These are phyloP conservation scores for Bimuria novae-zelandiae DNA, from an alignment of 2,329 filamentous ascomycete genomes.

Conservation along the genomic window DNA sequence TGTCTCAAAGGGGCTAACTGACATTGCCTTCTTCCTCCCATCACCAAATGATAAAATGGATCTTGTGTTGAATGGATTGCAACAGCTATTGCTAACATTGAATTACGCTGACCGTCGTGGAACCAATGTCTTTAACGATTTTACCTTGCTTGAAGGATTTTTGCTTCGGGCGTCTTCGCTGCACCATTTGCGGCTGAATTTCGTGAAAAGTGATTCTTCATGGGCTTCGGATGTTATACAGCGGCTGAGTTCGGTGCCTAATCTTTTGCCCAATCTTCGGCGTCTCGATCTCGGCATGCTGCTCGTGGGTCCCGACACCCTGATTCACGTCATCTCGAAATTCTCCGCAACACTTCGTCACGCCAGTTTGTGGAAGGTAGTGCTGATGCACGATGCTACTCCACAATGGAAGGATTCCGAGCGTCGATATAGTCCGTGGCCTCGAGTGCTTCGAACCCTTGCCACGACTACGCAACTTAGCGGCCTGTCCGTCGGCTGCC, in stretches of 20 bases:
- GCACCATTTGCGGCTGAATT: constrained; percentile 60
- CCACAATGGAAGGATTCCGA: constrained; percentile 13
- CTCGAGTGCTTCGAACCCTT: constrained; percentile 21
- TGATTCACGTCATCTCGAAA: constrained; percentile 37
- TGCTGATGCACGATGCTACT: constrained; percentile 15
- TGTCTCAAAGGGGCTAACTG: constrained; percentile 42
- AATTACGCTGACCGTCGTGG: constrained; percentile 4
- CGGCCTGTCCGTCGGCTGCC: constrained; percentile 7
- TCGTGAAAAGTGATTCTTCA: constrained; percentile 29
- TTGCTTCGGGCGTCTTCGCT: constrained; percentile 51
- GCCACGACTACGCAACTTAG: not conserved
- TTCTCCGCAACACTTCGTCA: constrained; percentile 51
- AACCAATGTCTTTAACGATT: not conserved
- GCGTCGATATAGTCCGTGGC: constrained; percentile 23
- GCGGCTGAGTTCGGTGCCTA: constrained; percentile 37
- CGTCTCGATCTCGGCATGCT: constrained; percentile 32
- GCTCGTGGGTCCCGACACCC: constrained; percentile 4
- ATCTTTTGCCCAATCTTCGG: constrained; percentile 14
- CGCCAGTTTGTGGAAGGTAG: constrained; percentile 55
- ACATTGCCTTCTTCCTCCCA: constrained; percentile 52
- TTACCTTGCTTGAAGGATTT: constrained; percentile 38
- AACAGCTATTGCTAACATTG: constrained; percentile 52
- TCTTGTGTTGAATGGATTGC: constrained; percentile 53
- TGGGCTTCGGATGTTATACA: constrained; percentile 40
- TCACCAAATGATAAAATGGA: constrained; percentile 31